Conservation (phyloP, 2,329 filamentous ascomycete genomes). For the Alternaria gansuensis region DNA sequence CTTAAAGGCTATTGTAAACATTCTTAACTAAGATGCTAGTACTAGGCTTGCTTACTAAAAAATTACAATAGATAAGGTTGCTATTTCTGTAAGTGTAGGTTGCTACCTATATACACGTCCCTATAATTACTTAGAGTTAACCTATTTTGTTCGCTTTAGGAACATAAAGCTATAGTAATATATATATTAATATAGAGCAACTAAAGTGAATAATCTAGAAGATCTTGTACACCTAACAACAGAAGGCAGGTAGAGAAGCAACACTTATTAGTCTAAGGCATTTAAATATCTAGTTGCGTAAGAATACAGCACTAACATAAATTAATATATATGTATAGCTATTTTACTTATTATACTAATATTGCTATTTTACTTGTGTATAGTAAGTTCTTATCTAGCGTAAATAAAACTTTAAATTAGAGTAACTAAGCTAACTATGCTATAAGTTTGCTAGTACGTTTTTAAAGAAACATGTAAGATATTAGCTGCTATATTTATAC, state of each 20-base stretch:
- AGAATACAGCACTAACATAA: neutral
- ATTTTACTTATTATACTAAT: slow-evolving; percentile 1
- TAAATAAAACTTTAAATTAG: slow-evolving; percentile 18
- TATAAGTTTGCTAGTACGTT: slow-evolving; percentile 11
- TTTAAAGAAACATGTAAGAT: slow-evolving; percentile 17
- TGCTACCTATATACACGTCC: slow-evolving; percentile 15
- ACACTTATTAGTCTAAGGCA: slow-evolving; percentile 15
- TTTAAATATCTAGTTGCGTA: neutral
- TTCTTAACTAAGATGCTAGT: slow-evolving; percentile 21
- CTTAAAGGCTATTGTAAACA: slow-evolving; percentile 16
- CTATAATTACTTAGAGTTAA: slow-evolving; percentile 12
- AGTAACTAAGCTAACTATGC: slow-evolving; percentile 12
- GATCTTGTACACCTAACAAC: slow-evolving; percentile 14
- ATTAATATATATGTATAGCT: neutral
- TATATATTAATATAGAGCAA: slow-evolving; percentile 20
- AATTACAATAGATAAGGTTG: slow-evolving; percentile 25
- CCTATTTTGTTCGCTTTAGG: slow-evolving; percentile 7
- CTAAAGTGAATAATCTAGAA: slow-evolving; percentile 17
- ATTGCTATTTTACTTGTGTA: neutral
- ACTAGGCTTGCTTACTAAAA: slow-evolving; percentile 19
- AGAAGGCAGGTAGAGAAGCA: slow-evolving; percentile 15
- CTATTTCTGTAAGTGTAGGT: slow-evolving; percentile 19
- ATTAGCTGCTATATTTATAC: slow-evolving; percentile 17
- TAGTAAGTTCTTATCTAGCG: slow-evolving; percentile 8
- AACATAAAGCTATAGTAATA: slow-evolving; percentile 24